Evolutionary conservation across 345 rosid species (phyloP).

Genomic region (Pugionium dolabratum): DNA sequence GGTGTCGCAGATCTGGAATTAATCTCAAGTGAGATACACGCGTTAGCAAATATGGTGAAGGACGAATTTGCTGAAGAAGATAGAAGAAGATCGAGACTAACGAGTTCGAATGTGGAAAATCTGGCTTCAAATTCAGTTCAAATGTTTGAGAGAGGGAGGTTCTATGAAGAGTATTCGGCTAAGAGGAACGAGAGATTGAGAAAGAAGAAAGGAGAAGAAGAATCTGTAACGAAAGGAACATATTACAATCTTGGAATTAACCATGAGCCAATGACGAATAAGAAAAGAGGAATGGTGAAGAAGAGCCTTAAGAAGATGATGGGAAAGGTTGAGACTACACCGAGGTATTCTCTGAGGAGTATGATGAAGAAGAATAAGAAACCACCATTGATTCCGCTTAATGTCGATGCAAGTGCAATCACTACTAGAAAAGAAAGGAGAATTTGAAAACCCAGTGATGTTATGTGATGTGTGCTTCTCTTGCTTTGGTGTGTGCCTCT

Average conservation of each 20-base stretch:
- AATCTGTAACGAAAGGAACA: slow-evolving; percentile 26
- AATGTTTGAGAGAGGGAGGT: slow-evolving; percentile 77
- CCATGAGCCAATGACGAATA: slow-evolving; percentile 47
- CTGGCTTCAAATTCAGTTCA: slow-evolving; percentile 40
- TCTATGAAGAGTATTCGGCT: slow-evolving; percentile 78
- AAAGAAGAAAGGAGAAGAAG: slow-evolving; percentile 56
- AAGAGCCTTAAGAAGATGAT: slow-evolving; percentile 60
- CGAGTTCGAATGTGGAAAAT: slow-evolving; percentile 19
- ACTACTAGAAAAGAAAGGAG: slow-evolving; percentile 25
- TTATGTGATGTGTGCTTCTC: neutral
- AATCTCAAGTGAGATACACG: slow-evolving; percentile 67
- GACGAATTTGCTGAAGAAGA: slow-evolving; percentile 23
- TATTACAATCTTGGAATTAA: slow-evolving; percentile 63
- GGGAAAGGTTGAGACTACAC: slow-evolving; percentile 45
- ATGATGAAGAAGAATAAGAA: slow-evolving; percentile 72
- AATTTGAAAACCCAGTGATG: slow-evolving; percentile 14
- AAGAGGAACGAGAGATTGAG: slow-evolving; percentile 80
- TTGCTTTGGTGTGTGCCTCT: neutral
- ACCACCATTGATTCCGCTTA: slow-evolving; percentile 40
- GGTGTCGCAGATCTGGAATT: slow-evolving; percentile 38
- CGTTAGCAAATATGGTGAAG: slow-evolving; percentile 57
- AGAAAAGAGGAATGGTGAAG: slow-evolving; percentile 60
- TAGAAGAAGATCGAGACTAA: neutral
- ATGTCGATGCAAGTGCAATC: slow-evolving; percentile 8
- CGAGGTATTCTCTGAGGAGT: slow-evolving; percentile 79